These are phyloP conservation scores for Cryptococcus sp. DNA, from an alignment of 1,284 basidiomycete species.

Conservation along the genomic window DNA sequence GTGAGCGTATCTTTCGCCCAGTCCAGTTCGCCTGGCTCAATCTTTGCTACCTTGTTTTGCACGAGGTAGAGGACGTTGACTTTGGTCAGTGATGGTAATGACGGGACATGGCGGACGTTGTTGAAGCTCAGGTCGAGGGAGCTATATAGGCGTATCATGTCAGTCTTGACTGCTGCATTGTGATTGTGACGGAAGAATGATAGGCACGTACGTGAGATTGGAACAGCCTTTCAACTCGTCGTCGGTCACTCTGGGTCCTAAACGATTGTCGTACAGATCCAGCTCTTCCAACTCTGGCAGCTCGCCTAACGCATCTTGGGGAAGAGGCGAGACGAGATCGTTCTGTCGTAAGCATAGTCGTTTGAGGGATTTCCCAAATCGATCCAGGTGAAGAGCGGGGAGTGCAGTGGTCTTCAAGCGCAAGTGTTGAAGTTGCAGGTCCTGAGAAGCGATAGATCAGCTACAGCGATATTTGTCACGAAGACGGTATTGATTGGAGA, in stretches of 20 bases:
- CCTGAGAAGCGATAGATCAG: conserved; percentile 57
- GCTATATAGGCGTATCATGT: conserved; percentile 53
- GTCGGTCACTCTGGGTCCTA: conserved; percentile 65
- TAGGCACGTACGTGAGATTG: conserved; percentile 66
- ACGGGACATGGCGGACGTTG: conserved; percentile 67
- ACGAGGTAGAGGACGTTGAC: conserved; percentile 87
- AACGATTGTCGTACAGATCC: conserved; percentile 93
- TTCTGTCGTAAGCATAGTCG: conserved; percentile 90
- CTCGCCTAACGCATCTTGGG: conserved; percentile 65
- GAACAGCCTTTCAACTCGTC: conserved; percentile 64
- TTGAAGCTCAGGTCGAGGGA: conserved; percentile 94
- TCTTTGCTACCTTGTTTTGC: conserved; percentile 88
- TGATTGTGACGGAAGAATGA: background rate
- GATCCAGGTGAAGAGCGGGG: conserved; percentile 60
- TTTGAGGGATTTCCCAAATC: conserved; percentile 70
- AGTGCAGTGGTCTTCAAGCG: conserved; percentile 66
- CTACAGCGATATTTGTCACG: background rate
- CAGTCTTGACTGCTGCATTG: background rate
- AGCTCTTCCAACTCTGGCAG: conserved; percentile 78
- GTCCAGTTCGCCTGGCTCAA: conserved; percentile 63
- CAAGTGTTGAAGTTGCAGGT: conserved; percentile 85
- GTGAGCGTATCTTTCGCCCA: conserved; percentile 65
- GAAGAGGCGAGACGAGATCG: conserved; percentile 66
- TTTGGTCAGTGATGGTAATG: conserved; percentile 58
- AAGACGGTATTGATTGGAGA: background rate